A percentile compares a stretch with the other conserved stretches of the same genome.
Conservation (phyloP, 2,329 filamentous ascomycete genomes). For the Aureobasidium lini region DNA sequence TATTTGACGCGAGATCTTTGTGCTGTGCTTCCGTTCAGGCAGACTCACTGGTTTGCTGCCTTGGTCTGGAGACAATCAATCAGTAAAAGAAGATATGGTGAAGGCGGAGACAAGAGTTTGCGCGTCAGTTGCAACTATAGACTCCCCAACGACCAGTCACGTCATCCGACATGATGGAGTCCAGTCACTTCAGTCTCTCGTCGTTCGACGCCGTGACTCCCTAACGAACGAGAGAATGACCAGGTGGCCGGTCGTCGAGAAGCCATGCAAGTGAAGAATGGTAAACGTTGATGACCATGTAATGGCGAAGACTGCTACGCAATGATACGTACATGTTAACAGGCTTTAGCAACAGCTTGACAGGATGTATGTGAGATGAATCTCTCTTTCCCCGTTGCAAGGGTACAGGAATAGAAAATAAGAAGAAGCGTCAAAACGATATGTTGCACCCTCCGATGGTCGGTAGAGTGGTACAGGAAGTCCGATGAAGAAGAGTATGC, state of each 20-base stretch:
- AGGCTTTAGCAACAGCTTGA: conserved; percentile 6
- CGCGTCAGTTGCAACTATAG: neutral
- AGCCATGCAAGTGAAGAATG: neutral
- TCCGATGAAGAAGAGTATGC: neutral
- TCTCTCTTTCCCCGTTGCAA: neutral
- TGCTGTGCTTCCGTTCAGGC: neutral
- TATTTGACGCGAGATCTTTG: neutral
- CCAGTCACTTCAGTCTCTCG: neutral
- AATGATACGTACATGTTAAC: conserved; percentile 11
- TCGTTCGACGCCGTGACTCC: neutral
- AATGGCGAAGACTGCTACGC: conserved; percentile 7
- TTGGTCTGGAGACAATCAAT: neutral
- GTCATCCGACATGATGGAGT: neutral
- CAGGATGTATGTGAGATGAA: neutral
- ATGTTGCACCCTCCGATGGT: neutral
- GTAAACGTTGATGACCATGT: neutral
- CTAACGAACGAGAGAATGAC: neutral
- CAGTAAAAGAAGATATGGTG: neutral
- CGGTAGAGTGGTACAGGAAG: conserved; percentile 5
- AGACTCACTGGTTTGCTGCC: neutral
- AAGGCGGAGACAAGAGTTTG: neutral
- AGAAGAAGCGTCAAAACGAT: conserved; percentile 5
- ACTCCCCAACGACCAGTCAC: conserved; percentile 6
- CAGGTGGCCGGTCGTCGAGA: neutral
- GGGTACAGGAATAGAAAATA: conserved; percentile 9